Base-by-base conservation (phyloP, 805 yeast genomes). In the Komagataella pastoris region DNA sequence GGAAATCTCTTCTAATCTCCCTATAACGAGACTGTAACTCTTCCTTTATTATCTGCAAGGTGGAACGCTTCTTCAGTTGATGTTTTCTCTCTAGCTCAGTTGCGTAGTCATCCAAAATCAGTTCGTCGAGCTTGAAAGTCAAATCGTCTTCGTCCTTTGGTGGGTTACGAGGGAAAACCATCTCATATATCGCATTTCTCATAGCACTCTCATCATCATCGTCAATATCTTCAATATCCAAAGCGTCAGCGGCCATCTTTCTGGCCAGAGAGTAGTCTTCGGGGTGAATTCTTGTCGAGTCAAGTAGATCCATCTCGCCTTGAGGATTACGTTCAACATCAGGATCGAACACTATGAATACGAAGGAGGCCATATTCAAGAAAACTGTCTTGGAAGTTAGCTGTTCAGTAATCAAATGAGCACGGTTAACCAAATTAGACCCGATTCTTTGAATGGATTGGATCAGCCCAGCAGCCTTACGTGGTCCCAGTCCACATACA, bases 241-340 rank as follows among this genome's bases (percentile, higher is more conserved):
- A 75, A 1, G 99, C 98, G 71, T 93, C 99, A 1, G 96, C 93
- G 6, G 97, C 98, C 90, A 93, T 93, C 65, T 93, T 93, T 50
- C 93, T 80, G 3, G 97, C 98, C 58, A 93, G 74, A 56, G 88
- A 96, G 65, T 93, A 93, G 68, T 93, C 99, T 67, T 93, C 98
- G 6, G 98, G 98, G 61, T 93, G 99, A 48, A 93, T 89, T 69
- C 99, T 79, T 0, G 99, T 93, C 50, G 93, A 90, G 65, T 93
- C 99, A 58, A 93, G 74, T 47, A 85, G 73, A 61, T 91, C 97
- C 43, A 84, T 77, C 24, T 82, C 80, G n/a, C 79, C 70, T 53
- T 81, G 82, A 49, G 76, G 74, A 44, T 69, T 72, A 47, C 80
- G 72, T 56, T 81, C 75, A 51, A 81, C 78, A 52, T 78, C 85